Evolutionary conservation across 352 stramenopile species (phyloP).

Genomic region (Phytophthora tubulina): DNA sequence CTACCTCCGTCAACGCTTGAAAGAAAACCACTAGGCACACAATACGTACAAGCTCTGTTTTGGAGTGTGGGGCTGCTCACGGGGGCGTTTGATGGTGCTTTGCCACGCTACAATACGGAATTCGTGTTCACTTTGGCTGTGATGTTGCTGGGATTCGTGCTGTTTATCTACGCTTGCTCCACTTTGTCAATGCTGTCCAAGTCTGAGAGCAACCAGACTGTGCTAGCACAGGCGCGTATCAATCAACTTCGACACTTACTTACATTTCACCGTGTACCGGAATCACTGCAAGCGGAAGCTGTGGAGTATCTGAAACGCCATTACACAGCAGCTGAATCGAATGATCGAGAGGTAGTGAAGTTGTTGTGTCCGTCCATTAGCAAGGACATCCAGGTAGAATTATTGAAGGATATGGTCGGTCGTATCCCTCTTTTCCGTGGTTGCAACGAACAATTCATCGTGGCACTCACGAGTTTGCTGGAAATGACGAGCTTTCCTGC

Average conservation of each 20-base stretch:
- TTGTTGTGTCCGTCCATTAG: slow-evolving; percentile 78
- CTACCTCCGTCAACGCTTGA: slow-evolving; percentile 22
- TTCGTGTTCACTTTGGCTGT: slow-evolving; percentile 63
- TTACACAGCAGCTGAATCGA: slow-evolving; percentile 74
- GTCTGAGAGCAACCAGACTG: slow-evolving; percentile 59
- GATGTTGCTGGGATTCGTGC: slow-evolving; percentile 53
- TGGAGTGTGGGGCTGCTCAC: slow-evolving; percentile 70
- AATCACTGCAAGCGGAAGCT: slow-evolving; percentile 54
- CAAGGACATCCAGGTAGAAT: slow-evolving; percentile 78
- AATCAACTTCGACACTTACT: slow-evolving; percentile 75
- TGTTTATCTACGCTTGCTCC: slow-evolving; percentile 71
- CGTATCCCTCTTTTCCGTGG: slow-evolving; percentile 73
- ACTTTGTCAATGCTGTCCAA: slow-evolving; percentile 79
- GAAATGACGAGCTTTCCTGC: slow-evolving; percentile 68
- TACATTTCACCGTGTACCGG: slow-evolving; percentile 70
- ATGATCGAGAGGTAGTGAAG: slow-evolving; percentile 68
- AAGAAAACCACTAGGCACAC: slow-evolving; percentile 1
- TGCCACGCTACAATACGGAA: slow-evolving; percentile 46
- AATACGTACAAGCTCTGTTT: slow-evolving; percentile 56
- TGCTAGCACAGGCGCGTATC: slow-evolving; percentile 58
- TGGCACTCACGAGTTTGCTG: slow-evolving; percentile 72
- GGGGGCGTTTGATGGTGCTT: slow-evolving; percentile 57
- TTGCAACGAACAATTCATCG: slow-evolving; percentile 70
- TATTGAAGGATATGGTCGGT: slow-evolving; percentile 66
- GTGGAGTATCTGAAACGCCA: slow-evolving; percentile 73